These are phyloP conservation scores for Gloeophyllum trabeum DNA, from an alignment of 768 basidiomycete genomes.

Conservation along the genomic window DNA sequence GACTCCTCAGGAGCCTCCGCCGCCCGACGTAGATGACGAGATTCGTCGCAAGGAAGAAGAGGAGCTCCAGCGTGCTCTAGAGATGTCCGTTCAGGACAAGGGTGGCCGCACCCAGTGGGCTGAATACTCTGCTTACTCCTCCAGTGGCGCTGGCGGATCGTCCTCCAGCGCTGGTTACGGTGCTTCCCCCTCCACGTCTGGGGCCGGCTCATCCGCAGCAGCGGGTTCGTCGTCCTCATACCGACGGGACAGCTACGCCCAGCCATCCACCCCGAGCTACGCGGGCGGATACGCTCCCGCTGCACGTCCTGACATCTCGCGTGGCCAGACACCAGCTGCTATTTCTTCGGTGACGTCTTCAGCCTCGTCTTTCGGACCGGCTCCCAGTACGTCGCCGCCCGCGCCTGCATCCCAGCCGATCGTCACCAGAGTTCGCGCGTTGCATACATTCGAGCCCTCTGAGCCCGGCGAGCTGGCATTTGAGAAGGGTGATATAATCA, in stretches of 20 bases:
- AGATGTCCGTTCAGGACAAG: slow-evolving; percentile 87
- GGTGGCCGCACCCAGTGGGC: slow-evolving; percentile 62
- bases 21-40: slow-evolving; percentile 68
- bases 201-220: slow-evolving; percentile 3
- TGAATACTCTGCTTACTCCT: slow-evolving; percentile 27
- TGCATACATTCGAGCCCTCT: slow-evolving; percentile 82
- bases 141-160: slow-evolving; percentile 23
- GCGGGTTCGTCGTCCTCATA: slow-evolving; percentile 13
- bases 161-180: slow-evolving; percentile 16
- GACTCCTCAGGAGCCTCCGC: slow-evolving; percentile 45
- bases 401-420: slow-evolving; percentile 12
- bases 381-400: slow-evolving; percentile 5
- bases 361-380: slow-evolving; percentile 10
- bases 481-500: slow-evolving; percentile 87
- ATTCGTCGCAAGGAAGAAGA: slow-evolving; percentile 82
- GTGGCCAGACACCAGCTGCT: neutral
- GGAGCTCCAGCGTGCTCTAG: slow-evolving; percentile 85
- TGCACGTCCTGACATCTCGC: neutral
- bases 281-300: neutral
- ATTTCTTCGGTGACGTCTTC: slow-evolving; percentile 1
- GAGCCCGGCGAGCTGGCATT: slow-evolving; percentile 88
- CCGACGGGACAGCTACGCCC: neutral
- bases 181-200: slow-evolving; percentile 6
- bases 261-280: neutral
- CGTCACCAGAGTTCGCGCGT: slow-evolving; percentile 76